Base-by-base conservation (phyloP, 306 rosid genomes). In the Hippophae tibetana region DNA sequence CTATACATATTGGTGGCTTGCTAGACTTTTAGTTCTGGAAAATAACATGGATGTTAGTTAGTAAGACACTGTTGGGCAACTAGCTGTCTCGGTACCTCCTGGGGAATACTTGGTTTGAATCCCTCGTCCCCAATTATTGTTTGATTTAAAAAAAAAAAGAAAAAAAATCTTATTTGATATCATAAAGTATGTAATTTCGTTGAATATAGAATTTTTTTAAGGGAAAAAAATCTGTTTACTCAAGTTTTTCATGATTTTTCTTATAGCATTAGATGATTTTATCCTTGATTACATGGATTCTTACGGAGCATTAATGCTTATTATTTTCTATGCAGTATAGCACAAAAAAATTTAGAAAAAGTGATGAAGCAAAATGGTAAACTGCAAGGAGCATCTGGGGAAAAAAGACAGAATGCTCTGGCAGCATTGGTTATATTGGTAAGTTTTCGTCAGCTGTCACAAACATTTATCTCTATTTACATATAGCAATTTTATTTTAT, bases 371-470 rank as follows among this genome's bases (percentile, higher is more conserved):
- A 68, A 48, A 76, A 72, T 4, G 81, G 69, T 55, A 77, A 77
- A 73, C 40, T 14, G 42, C 69, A 71, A 46, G 71, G 69, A 51
- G 64, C 70, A 53, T 61, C 70, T 38, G 84, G 75, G 50, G 73
- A 69, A 67, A 57, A 75, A 61, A 77, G 69, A 63, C 82, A 62
- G 68, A 84, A 82, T 65, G 64, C 52, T 10, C 86, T 67, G 42
- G 78, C 59, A 23, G 81, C 86, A 49, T 62, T 87, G 65, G 49
- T 78, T 73, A 72, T 87, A 75, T 68, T 90, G 95, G 97, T 90
- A 46, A 47, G 88, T 76, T 69, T 68, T 25, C 61, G 43, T 6
- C 11, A 59, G 1, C 8, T 14, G 26, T 61, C 12, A 14, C 3
- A 11, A 14, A 26, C 23, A 27, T 11, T 4, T 13, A 9, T 9